These are phyloP conservation scores for Oryza punctata DNA, from an alignment of 176 grass and related monocot genomes.

Conservation along the genomic window DNA sequence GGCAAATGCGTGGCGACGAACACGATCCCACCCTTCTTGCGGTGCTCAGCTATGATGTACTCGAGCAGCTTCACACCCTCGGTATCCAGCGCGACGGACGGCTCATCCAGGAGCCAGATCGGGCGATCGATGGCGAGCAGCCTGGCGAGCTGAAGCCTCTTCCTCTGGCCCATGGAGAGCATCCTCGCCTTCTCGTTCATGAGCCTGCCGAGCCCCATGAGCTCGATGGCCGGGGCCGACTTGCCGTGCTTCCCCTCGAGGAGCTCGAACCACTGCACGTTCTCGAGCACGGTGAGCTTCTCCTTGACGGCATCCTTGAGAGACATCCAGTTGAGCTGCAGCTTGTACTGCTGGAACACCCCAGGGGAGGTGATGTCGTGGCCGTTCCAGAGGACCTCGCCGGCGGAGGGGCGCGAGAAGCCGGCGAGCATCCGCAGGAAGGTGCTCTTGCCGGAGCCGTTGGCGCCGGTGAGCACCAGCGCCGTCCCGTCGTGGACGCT, in stretches of 20 bases:
- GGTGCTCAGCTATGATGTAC: conserved; percentile 83
- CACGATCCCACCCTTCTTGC: conserved; percentile 89
- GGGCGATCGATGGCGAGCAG: conserved; percentile 83
- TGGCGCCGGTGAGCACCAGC: conserved; percentile 83
- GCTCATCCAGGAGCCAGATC: conserved; percentile 96
- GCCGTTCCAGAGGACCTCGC: conserved; percentile 86
- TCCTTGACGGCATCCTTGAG: conserved; percentile 84
- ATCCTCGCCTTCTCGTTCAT: conserved; percentile 92
- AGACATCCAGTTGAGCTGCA: conserved; percentile 94
- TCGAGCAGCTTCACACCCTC: conserved; percentile 79
- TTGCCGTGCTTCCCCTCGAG: conserved; percentile 79
- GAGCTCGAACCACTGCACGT: conserved; percentile 98
- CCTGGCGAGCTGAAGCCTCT: conserved; percentile 76
- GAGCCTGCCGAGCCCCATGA: conserved; percentile 91
- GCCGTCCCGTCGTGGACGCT: conserved; percentile 85
- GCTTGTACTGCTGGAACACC: conserved; percentile 95
- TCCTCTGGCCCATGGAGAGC: conserved; percentile 97
- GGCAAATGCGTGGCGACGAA: conserved; percentile 88
- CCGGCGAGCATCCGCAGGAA: conserved; percentile 90
- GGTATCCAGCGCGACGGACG: conserved; percentile 77
- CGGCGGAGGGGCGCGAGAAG: conserved; percentile 83
- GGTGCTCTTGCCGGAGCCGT: conserved; percentile 90
- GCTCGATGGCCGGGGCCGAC: conserved; percentile 61
- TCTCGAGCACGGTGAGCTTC: conserved; percentile 86
- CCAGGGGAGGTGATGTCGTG: conserved; percentile 75